These are phyloP conservation scores for Prunus yedoensis DNA, from an alignment of 331 rosid genomes.

Conservation along the genomic window DNA sequence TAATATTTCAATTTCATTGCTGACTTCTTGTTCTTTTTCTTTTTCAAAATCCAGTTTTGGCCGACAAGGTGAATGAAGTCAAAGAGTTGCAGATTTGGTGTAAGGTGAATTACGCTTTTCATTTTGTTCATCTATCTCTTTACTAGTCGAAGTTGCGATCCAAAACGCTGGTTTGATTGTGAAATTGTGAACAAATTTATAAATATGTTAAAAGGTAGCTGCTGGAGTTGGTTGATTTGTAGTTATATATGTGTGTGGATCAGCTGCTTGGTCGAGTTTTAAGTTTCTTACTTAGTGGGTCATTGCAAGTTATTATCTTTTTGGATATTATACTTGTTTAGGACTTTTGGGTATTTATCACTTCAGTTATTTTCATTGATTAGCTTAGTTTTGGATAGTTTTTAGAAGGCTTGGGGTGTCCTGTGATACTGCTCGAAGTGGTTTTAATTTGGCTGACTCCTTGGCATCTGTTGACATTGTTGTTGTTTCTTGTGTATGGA, in stretches of 20 bases:
- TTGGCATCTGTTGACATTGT: background rate
- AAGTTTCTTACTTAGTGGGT: background rate
- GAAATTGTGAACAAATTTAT: constrained; percentile 1
- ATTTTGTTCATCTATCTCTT: background rate
- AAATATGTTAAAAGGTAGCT: background rate
- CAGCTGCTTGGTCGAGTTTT: background rate
- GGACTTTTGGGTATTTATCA: background rate
- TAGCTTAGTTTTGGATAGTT: background rate
- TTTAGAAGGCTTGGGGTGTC: background rate
- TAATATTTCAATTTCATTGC: background rate
- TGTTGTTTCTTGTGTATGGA: background rate
- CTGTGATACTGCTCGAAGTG: background rate
- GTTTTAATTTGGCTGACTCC: background rate
- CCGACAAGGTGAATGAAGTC: constrained; percentile 79
- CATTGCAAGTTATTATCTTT: background rate
- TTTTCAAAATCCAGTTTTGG: constrained; percentile 44
- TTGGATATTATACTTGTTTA: background rate
- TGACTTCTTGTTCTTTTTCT: background rate
- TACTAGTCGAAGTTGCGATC: background rate
- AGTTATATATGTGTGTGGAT: background rate
- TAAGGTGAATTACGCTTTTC: constrained; percentile 53
- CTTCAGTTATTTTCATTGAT: background rate
- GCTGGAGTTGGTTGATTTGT: background rate
- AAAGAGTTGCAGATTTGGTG: constrained; percentile 85
- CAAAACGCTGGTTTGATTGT: too few species aligned